These are phyloP conservation scores for Monilinia polystroma DNA, from an alignment of 2,329 filamentous ascomycete genomes.

Conservation along the genomic window DNA sequence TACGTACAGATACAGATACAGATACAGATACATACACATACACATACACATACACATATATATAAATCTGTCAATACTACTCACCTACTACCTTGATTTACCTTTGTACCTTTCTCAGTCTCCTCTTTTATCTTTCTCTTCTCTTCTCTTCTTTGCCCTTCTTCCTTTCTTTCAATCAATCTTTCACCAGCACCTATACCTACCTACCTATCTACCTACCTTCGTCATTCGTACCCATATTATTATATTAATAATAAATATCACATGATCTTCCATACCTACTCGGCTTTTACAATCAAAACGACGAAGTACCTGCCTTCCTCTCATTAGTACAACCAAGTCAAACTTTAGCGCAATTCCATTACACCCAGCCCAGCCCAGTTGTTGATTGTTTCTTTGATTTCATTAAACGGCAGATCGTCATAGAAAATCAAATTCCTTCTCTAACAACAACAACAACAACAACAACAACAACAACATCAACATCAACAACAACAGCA, in stretches of 20 bases:
- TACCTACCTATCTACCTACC: not conserved
- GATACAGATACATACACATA: too few relatives aligned
- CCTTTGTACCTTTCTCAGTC: too few relatives aligned
- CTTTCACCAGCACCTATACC: not conserved
- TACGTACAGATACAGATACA: too few relatives aligned
- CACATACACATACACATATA: too few relatives aligned
- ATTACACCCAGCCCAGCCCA: slow-evolving; percentile 6
- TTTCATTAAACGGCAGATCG: slow-evolving; percentile 5
- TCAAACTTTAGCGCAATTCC: not conserved
- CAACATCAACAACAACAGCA: not conserved
- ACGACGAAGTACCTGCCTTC: too few relatives aligned
- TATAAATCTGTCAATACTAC: too few relatives aligned
- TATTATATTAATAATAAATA: not conserved
- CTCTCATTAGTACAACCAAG: not conserved
- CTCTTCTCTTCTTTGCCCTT: too few relatives aligned
- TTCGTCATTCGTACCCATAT: too few relatives aligned
- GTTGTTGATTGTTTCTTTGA: slow-evolving; percentile 23
- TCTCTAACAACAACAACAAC: not conserved
- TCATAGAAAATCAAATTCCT: not conserved
- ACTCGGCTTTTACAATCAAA: not conserved
- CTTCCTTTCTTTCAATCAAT: not conserved
- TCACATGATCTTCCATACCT: not conserved
- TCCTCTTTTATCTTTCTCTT: too few relatives aligned
- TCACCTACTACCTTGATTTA: too few relatives aligned
- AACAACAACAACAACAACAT: slow-evolving; percentile 12